Percentiles rank a stretch among this genome's conserved stretches.
These are phyloP conservation scores for Kentomonas sorsogonicus DNA, from an alignment of 208 protist species.

Conservation along the genomic window DNA sequence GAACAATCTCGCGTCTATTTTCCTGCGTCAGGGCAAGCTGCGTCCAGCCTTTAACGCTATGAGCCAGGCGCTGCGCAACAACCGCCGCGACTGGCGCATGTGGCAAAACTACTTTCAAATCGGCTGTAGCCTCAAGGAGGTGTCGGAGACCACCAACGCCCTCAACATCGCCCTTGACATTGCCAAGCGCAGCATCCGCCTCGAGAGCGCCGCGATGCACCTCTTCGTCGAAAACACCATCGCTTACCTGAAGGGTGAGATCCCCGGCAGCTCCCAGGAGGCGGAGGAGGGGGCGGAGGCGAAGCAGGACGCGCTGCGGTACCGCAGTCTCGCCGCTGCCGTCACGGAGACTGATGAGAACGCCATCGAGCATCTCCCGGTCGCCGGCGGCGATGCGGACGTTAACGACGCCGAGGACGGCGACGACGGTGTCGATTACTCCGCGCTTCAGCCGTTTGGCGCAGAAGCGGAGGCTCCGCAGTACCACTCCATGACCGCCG, in stretches of 20 bases:
- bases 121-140: slow-evolving; percentile 77
- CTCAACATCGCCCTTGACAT: slow-evolving; percentile 75
- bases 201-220: slow-evolving; percentile 59
- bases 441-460: slow-evolving; percentile 29
- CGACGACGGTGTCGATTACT: slow-evolving; percentile 12
- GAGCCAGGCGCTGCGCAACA: slow-evolving; percentile 84
- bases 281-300: slow-evolving; percentile 10
- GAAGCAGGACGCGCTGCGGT: slow-evolving; percentile 19
- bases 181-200: slow-evolving; percentile 54
- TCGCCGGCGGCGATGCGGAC: slow-evolving; percentile 12
- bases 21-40: slow-evolving; percentile 70
- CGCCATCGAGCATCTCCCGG: slow-evolving; percentile 29
- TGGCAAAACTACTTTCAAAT: slow-evolving; percentile 91
- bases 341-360: slow-evolving; percentile 16
- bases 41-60: slow-evolving; percentile 87
- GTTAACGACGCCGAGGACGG: slow-evolving; percentile 19
- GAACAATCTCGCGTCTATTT: slow-evolving; percentile 88
- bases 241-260: slow-evolving; percentile 69
- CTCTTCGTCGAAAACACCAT: slow-evolving; percentile 76
- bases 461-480: slow-evolving; percentile 23
- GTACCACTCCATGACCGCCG: not conserved
- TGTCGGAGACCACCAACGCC: slow-evolving; percentile 78
- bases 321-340: slow-evolving; percentile 20
- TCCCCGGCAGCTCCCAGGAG: slow-evolving; percentile 44
- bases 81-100: slow-evolving; percentile 86